phyloP scores from a whole-genome alignment of 129 eudicot genomes.

The Pittosporum tobira region DNA sequence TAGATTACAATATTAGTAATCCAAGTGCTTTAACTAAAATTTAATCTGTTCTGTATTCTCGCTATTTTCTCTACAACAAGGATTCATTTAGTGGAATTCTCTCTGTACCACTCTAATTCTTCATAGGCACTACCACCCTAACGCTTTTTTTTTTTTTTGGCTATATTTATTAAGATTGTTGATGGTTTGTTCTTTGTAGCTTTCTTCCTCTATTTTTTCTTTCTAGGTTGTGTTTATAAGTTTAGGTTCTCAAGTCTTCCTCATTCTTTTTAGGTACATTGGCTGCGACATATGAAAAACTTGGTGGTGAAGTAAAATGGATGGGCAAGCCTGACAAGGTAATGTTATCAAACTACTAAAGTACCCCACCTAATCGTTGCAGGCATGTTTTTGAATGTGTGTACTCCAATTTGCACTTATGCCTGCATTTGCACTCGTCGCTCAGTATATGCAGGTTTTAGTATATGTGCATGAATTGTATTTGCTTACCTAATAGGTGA shows the following conservation, averaged over 20 bases:
- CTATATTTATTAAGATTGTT: neutral
- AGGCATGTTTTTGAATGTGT: no score
- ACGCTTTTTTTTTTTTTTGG: no score
- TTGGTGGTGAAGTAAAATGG: constrained; percentile 94
- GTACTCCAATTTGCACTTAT: neutral
- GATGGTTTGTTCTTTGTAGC: neutral
- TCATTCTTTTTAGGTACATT: constrained; percentile 44
- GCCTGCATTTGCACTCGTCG: neutral
- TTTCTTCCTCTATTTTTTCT: neutral
- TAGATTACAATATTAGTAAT: neutral
- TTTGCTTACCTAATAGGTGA: neutral
- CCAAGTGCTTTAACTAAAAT: neutral
- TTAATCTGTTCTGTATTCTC: neutral
- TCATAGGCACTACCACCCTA: neutral
- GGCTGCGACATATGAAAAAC: constrained; percentile 71
- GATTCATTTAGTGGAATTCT: neutral
- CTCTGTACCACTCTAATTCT: neutral
- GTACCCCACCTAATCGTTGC: neutral
- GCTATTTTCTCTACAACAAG: neutral
- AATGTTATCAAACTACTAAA: neutral
- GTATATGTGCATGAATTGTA: no score
- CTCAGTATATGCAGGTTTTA: neutral
- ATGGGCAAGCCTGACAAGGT: constrained; percentile 45
- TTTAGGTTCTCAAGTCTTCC: neutral
- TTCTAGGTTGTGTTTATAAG: neutral